A percentile compares a stretch with the other conserved stretches of the same genome.
Evolutionary conservation across 768 basidiomycete genomes (phyloP).

Genomic region (Leccinum uliginosum): DNA sequence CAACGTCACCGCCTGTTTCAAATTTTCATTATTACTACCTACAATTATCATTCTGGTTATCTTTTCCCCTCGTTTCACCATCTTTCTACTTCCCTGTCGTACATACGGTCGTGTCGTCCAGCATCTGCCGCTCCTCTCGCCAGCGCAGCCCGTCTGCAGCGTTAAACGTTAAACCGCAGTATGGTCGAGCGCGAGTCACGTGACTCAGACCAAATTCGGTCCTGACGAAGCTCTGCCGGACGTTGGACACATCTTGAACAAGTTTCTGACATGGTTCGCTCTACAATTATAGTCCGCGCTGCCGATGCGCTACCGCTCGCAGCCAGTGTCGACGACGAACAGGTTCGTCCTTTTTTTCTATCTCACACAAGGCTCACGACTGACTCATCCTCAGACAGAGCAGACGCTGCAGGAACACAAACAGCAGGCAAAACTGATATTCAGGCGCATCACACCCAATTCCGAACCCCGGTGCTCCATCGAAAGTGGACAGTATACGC

Average conservation of each 20-base stretch:
- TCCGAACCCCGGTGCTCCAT: constrained; percentile 96
- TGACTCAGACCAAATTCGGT: no score
- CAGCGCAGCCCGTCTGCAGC: no score
- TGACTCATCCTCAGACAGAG: constrained; percentile 64
- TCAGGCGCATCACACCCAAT: constrained; percentile 89
- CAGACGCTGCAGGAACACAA: constrained; percentile 94
- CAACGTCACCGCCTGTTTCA: no score
- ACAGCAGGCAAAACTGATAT: constrained; percentile 96
- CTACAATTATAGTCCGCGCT: constrained; percentile 82
- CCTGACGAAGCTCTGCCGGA: background rate
- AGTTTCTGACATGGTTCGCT: constrained; percentile 63
- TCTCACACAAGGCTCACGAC: background rate
- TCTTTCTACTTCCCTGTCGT: no score
- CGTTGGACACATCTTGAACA: background rate
- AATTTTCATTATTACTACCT: no score
- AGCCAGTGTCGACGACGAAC: constrained; percentile 96
- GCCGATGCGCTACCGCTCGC: constrained; percentile 87
- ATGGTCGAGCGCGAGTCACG: no score
- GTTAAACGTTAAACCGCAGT: no score
- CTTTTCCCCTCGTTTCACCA: no score
- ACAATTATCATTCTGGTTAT: no score
- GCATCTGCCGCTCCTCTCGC: no score
- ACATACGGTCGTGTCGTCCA: no score
- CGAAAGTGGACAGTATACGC: constrained; percentile 90
- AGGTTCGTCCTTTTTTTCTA: constrained; percentile 47